A percentile compares a stretch with the other conserved stretches of the same genome.
Evolutionary conservation across 1,139 yeast species (phyloP).

Genomic region (Magnusiomyces tetraspermus): DNA sequence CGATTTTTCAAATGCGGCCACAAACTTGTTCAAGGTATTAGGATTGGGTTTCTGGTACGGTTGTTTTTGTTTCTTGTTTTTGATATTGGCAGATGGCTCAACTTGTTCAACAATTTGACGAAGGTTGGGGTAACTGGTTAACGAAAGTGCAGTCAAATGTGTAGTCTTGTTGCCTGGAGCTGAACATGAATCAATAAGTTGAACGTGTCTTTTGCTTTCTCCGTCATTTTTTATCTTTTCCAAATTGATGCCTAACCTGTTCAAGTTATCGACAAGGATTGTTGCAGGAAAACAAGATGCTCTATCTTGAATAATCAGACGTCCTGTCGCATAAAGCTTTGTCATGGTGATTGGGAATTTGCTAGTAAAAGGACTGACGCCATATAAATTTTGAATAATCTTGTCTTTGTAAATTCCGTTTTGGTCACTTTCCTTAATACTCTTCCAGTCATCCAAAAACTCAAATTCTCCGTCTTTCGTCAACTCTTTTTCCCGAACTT

Average conservation of each 20-base stretch:
- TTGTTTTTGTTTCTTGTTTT: not conserved
- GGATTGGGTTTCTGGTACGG: conserved; percentile 2
- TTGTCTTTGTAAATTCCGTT: conserved; percentile 52
- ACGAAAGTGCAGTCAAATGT: conserved; percentile 62
- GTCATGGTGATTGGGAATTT: conserved; percentile 52
- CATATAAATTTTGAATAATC: conserved; percentile 65
- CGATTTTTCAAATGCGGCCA: conserved; percentile 85
- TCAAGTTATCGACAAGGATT: conserved; percentile 52
- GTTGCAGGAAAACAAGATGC: conserved; percentile 96
- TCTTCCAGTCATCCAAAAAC: conserved; percentile 10
- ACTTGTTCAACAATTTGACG: conserved; percentile 18
- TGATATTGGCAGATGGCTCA: conserved; percentile 20
- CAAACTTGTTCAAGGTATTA: conserved; percentile 25
- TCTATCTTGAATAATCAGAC: conserved; percentile 83
- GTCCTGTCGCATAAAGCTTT: conserved; percentile 61
- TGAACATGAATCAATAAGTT: conserved; percentile 82
- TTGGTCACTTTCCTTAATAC: not conserved
- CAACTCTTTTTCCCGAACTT: not conserved
- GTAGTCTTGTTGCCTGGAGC: conserved; percentile 99
- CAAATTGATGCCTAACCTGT: conserved; percentile 32
- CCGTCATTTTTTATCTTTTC: not conserved
- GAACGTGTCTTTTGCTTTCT: conserved; percentile 2
- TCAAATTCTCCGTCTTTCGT: not conserved
- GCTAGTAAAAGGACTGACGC: conserved; percentile 53
- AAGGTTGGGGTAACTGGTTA: not conserved